Evolutionary conservation across 106 monocot genomes (phyloP).

Genomic region (Phalaenopsis equestris): DNA sequence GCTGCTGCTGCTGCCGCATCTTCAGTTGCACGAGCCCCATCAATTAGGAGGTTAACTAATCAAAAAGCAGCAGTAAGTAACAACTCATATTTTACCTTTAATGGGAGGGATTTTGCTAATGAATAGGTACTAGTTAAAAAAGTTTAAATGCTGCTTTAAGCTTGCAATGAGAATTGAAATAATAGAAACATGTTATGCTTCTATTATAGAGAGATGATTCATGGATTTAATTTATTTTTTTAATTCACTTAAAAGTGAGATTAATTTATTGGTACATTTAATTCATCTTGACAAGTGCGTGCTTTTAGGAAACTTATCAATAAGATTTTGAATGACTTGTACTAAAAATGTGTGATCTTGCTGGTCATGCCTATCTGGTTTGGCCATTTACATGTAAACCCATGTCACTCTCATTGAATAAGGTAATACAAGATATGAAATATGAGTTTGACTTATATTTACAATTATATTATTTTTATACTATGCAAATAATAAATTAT

Average conservation of each 20-base stretch:
- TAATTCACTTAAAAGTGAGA: not conserved
- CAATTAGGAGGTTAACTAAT: constrained; percentile 59
- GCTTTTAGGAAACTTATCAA: not conserved
- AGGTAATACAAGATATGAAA: too few species aligned
- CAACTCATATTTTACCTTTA: not conserved
- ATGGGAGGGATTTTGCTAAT: not conserved
- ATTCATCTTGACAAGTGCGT: not conserved
- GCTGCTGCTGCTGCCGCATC: constrained; percentile 93
- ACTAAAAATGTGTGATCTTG: not conserved
- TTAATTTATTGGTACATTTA: not conserved
- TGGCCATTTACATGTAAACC: too few species aligned
- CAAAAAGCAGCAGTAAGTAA: constrained; percentile 64
- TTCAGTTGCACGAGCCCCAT: constrained; percentile 89
- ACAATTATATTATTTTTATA: too few species aligned
- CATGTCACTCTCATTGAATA: too few species aligned
- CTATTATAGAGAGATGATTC: not conserved
- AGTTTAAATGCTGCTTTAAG: too few species aligned
- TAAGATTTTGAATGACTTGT: not conserved
- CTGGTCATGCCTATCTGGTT: too few species aligned
- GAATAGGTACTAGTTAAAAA: not conserved
- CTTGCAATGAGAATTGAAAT: too few species aligned
- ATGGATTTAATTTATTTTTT: not conserved
- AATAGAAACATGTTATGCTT: not conserved
- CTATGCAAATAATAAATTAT: too few species aligned
- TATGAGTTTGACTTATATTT: too few species aligned